Base-by-base conservation (phyloP, 148 eudicot genomes). In the Camellia japonica region DNA sequence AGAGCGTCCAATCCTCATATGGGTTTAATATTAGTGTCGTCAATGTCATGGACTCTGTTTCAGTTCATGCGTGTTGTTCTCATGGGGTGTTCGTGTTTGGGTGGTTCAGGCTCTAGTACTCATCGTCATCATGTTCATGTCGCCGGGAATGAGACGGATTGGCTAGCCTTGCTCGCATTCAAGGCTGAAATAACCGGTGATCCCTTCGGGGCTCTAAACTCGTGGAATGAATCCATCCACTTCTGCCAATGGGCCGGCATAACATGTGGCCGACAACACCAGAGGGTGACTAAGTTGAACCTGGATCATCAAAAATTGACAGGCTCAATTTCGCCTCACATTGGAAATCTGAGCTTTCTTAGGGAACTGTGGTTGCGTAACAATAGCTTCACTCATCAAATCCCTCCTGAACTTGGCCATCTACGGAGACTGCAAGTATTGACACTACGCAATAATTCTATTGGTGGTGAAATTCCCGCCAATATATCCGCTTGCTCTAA, bases 401-500 rank as follows among this genome's bases (percentile, higher is more conserved):
- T 65, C 13, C 68, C 68, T 11, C 68, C 9, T 1, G 12, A 65
- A 1, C 9, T 65, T 3, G 68, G 68, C 42, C 68, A 10, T 23
- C 23, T 65, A 43, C 41, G 68, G 23, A 65, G 68, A 23, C 12
- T 65, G 42, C 0, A 10, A 13, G 2, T 1, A 2, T 7, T 65
- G 42, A 1, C 3, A 2, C 68, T 65, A 15, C 7, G 7, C 42
- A 65, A 30, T 23, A 65, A 65, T 30, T 65, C 68, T 1, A 6
- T 65, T 9, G 7, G 43, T 19, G 68, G 68, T 1, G 13, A 65
- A 20, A 65, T 65, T 65, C 68, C 68, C 7, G 10, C 14, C 42
- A 65, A 65, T 65, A 20, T 65, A 20, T 65, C 68, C 2, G 14
- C 19, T 23, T 84, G 79, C 78, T 30, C 38, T 20, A 68, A 30